Conservation (phyloP, 139 green algal species). For the Chlorella sp. region DNA sequence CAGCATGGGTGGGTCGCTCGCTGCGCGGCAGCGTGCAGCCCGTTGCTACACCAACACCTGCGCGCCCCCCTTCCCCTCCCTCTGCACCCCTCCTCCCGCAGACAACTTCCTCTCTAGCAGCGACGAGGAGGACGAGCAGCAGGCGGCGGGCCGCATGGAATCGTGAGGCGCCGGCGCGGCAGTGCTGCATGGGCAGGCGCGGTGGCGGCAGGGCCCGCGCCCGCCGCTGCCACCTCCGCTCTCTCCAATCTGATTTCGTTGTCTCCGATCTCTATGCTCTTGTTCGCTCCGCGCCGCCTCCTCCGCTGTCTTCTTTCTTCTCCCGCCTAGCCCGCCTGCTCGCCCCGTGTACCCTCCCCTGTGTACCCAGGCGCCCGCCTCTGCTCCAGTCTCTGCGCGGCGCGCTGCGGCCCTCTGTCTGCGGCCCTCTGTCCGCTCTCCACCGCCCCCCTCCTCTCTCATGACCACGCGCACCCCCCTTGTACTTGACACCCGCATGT, state of each 20-base stretch:
- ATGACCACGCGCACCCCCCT: too few relatives aligned
- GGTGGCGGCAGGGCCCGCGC: neutral
- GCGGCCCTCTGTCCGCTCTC: too few relatives aligned
- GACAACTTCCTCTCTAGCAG: slow-evolving; percentile 75
- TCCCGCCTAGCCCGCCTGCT: too few relatives aligned
- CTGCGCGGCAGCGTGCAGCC: slow-evolving; percentile 3
- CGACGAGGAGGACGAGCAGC: slow-evolving; percentile 48
- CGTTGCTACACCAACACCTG: neutral
- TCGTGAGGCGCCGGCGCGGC: neutral
- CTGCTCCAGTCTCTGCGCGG: too few relatives aligned
- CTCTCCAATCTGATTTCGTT: neutral
- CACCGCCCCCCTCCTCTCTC: too few relatives aligned
- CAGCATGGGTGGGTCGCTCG: slow-evolving; percentile 24
- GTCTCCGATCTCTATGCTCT: neutral
- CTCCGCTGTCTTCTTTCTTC: too few relatives aligned
- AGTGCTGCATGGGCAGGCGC: neutral
- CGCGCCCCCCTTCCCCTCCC: neutral
- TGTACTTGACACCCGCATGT: too few relatives aligned
- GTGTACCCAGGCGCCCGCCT: too few relatives aligned
- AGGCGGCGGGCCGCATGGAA: slow-evolving; percentile 24
- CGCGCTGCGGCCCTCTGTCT: too few relatives aligned
- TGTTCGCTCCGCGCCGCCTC: too few relatives aligned
- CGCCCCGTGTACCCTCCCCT: too few relatives aligned
- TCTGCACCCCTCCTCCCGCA: slow-evolving; percentile 1
- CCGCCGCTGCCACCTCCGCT: neutral